These are phyloP conservation scores for Annulohypoxylon stygium DNA, from an alignment of 495 filamentous ascomycete genomes.

Conservation along the genomic window DNA sequence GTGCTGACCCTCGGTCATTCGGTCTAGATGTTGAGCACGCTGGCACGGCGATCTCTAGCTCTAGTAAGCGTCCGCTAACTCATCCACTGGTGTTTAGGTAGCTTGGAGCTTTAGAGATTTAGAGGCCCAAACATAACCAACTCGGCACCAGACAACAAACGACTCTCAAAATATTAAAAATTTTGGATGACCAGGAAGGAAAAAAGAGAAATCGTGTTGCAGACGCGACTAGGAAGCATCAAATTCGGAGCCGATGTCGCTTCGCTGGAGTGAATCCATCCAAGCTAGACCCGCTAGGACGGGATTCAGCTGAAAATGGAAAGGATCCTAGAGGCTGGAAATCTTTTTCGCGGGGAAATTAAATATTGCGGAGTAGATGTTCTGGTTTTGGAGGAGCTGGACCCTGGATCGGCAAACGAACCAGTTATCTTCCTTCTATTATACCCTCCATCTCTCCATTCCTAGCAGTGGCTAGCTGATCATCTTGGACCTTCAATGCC, in stretches of 20 bases:
- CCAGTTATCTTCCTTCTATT: constrained; percentile 21
- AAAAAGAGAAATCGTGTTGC: neutral
- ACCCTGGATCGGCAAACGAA: constrained; percentile 15
- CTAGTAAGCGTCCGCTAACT: constrained; percentile 5
- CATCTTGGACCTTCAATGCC: neutral
- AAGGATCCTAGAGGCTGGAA: constrained; percentile 18
- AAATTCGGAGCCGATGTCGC: constrained; percentile 33
- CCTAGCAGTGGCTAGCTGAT: neutral
- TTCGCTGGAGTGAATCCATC: constrained; percentile 14
- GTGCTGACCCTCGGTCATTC: constrained; percentile 25
- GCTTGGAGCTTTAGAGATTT: neutral
- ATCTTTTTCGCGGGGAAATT: constrained; percentile 32
- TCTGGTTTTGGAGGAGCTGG: neutral
- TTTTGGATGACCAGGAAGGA: neutral
- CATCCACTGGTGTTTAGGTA: neutral
- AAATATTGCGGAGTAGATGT: constrained; percentile 32
- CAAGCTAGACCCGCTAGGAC: neutral
- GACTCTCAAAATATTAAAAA: neutral
- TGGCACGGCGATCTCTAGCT: constrained; percentile 6
- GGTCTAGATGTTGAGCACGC: neutral
- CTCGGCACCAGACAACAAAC: neutral
- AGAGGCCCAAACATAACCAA: neutral
- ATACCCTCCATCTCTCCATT: neutral
- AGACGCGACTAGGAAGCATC: constrained; percentile 1
- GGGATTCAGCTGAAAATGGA: constrained; percentile 27